Evolutionary conservation across 148 eudicot genomes (phyloP).

Genomic region (Camellia lanceoleosa): DNA sequence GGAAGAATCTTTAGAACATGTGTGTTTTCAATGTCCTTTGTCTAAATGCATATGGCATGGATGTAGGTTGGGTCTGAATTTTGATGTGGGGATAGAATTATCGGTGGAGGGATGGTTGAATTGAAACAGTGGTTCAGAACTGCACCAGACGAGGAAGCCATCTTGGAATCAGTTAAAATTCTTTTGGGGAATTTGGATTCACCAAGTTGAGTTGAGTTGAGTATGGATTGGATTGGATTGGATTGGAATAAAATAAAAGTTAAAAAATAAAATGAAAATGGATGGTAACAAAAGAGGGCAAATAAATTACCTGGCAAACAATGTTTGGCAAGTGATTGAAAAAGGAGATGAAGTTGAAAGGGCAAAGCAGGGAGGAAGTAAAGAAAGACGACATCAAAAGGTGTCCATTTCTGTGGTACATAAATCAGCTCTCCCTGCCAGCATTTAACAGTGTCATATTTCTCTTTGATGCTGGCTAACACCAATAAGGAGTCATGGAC

Average conservation of each 20-base stretch:
- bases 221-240: too few relatives aligned
- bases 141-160: too few relatives aligned
- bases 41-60: too few relatives aligned
- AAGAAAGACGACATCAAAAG: conserved; percentile 83
- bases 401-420: conserved; percentile 79
- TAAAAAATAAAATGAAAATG: neutral
- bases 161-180: too few relatives aligned
- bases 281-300: neutral
- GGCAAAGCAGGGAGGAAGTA: conserved; percentile 81
- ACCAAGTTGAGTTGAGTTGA: too few relatives aligned
- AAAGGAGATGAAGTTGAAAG: conserved; percentile 60
- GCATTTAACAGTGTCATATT: conserved; percentile 73
- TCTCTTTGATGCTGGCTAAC: conserved; percentile 75
- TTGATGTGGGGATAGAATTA: too few relatives aligned
- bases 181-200: too few relatives aligned
- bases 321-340: conserved; percentile 51
- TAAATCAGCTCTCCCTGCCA: conserved; percentile 84
- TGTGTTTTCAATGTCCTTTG: too few relatives aligned
- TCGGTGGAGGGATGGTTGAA: too few relatives aligned
- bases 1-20: too few relatives aligned
- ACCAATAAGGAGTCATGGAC: conserved; percentile 76
- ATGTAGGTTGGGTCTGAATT: too few relatives aligned
- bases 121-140: too few relatives aligned
- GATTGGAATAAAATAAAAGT: neutral
- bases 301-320: conserved; percentile 66